Evolutionary conservation across 148 eudicot species (phyloP).

Genomic region (Camellia japonica): DNA sequence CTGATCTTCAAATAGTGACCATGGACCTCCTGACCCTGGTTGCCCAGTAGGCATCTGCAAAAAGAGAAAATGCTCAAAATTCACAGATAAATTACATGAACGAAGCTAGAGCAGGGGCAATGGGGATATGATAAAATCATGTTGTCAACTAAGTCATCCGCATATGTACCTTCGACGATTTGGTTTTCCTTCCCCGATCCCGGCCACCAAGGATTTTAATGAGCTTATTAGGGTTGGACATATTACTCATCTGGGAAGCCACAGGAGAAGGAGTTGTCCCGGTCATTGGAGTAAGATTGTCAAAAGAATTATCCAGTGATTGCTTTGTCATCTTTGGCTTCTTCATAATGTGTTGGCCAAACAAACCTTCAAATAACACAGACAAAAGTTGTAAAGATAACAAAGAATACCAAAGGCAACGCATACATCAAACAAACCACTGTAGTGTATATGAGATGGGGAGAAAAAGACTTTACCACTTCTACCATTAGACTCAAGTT

Average conservation of each 20-base stretch:
- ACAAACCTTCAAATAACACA: constrained; percentile 42
- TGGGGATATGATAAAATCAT: not conserved
- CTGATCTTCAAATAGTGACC: constrained; percentile 95
- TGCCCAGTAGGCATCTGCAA: constrained; percentile 63
- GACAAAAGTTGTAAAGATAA: constrained; percentile 7
- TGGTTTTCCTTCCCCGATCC: constrained; percentile 70
- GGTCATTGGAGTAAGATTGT: constrained; percentile 46
- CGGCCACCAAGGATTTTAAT: constrained; percentile 72
- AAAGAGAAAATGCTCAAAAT: constrained; percentile 19
- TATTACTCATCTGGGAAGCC: constrained; percentile 84
- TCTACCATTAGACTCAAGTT: constrained; percentile 66
- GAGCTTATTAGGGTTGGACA: constrained; percentile 77
- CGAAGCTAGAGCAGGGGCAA: not conserved
- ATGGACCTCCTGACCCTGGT: constrained; percentile 69
- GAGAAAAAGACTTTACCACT: constrained; percentile 44
- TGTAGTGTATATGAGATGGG: not conserved
- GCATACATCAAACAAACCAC: not conserved
- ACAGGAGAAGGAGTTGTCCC: constrained; percentile 80
- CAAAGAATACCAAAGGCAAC: not conserved
- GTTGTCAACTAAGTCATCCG: not conserved
- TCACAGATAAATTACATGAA: constrained; percentile 13
- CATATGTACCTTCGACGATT: constrained; percentile 61
- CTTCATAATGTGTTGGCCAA: constrained; percentile 56
- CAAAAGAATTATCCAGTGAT: constrained; percentile 62
- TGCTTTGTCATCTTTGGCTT: constrained; percentile 65